A percentile compares a stretch with the other conserved stretches of the same genome.
Evolutionary conservation across 164 flowering plant genomes (phyloP).

Genomic region (Aristolochia fimbriata): DNA sequence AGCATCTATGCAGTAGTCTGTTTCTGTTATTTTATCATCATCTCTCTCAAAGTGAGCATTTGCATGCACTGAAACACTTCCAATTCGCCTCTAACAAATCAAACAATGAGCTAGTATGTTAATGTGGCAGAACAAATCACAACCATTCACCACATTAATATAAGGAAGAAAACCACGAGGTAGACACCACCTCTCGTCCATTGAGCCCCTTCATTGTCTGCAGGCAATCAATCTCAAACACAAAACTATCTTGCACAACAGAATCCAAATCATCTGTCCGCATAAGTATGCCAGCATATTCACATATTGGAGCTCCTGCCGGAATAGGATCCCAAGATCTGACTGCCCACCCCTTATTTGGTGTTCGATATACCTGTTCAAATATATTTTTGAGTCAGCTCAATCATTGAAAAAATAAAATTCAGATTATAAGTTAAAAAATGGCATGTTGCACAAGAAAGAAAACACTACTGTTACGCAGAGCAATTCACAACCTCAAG

Average conservation of each 20-base stretch:
- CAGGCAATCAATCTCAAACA: slow-evolving; percentile 92
- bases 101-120: neutral
- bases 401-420: neutral
- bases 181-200: slow-evolving; percentile 73
- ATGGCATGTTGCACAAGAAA: neutral
- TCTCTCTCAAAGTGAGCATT: slow-evolving; percentile 11
- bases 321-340: slow-evolving; percentile 93
- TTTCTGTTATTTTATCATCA: slow-evolving; percentile 37
- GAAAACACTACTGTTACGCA: neutral
- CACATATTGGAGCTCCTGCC: slow-evolving; percentile 88
- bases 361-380: slow-evolving; percentile 78
- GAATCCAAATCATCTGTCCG: slow-evolving; percentile 57
- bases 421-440: neutral
- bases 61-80: slow-evolving; percentile 32
- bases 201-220: slow-evolving; percentile 90
- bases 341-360: slow-evolving; percentile 93
- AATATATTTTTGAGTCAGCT: neutral
- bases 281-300: slow-evolving; percentile 66
- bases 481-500: slow-evolving; percentile 49
- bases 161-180: neutral
- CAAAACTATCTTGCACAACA: slow-evolving; percentile 45
- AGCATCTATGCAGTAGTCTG: slow-evolving; percentile 90
- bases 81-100: slow-evolving; percentile 41
- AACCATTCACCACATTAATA: neutral
- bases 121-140: neutral